Base-by-base conservation (phyloP, 1,139 yeast species). In the Debaryomyces fabryi region DNA sequence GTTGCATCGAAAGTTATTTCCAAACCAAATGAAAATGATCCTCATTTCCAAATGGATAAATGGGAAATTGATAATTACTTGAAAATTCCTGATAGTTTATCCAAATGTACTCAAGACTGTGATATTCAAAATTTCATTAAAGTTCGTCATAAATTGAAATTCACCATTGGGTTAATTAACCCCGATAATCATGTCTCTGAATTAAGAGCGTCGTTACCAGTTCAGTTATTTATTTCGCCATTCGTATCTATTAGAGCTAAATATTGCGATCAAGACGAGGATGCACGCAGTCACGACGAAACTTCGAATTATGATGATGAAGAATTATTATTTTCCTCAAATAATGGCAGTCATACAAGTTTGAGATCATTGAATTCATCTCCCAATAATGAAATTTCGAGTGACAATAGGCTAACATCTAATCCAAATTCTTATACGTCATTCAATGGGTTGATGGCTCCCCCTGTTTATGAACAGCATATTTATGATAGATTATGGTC, bases 401-500 rank as follows among this genome's bases (percentile, higher is more conserved):
- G 46, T 42, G 49, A 46, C 12, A 38, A 53, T 32, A 49, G 58
- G 23, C 20, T 35, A 20, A 35, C 38, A 10, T 67, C 74, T 7
- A 66, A 64, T 48, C 58, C 58, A 13, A 63, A 62, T 25, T 71
- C 76, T 0, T 61, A 53, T 37, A 61, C 74, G 1, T 69, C 76
- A 9, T 68, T 74, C 51, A 71, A 72, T 9, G 81, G 79, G 0
- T 67, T 82, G 38, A 76, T 84, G 66, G 96, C 97, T 0, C 98
- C 98, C 3, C 99, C 99, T 25, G 78, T 87, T 52, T 93, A 93
- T 62, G 91, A 85, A 53, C 83, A 79, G 52, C 96, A 90, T 63
- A 82, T 91, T 33, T 91, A 88, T 65, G 99, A 93, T 66, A 72
- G 91, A 49, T 69, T 93, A 35, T 92, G 92, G 92, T 76, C 80